Conservation (phyloP, 371 early-diverging fungal genomes). For the Mortierella sp. region DNA sequence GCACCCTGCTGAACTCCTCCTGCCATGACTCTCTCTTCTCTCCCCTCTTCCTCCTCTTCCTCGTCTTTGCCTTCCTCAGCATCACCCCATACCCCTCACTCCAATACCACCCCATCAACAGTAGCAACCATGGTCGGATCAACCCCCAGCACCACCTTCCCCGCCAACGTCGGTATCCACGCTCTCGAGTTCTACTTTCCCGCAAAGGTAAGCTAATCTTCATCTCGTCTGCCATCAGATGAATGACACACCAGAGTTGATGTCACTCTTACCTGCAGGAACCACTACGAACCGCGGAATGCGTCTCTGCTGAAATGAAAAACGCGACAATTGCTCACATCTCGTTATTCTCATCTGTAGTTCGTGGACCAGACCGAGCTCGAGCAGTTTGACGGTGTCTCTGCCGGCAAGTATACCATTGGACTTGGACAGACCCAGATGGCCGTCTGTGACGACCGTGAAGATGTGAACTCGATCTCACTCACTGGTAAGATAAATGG, state of each 20-base stretch:
- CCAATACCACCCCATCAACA: too few species aligned
- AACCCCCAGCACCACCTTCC: slow-evolving; percentile 56
- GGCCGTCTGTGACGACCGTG: slow-evolving; percentile 96
- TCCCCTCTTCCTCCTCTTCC: slow-evolving; percentile 9
- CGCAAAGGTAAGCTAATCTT: slow-evolving; percentile 27
- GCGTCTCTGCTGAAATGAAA: not conserved
- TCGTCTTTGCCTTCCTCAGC: slow-evolving; percentile 1
- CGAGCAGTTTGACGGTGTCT: slow-evolving; percentile 93
- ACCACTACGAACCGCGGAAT: too few species aligned
- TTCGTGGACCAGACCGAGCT: slow-evolving; percentile 89
- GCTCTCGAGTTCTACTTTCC: slow-evolving; percentile 97
- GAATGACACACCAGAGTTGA: not conserved
- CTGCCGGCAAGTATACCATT: slow-evolving; percentile 97
- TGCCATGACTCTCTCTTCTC: slow-evolving; percentile 7
- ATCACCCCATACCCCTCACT: slow-evolving; percentile 1
- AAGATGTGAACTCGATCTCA: slow-evolving; percentile 95
- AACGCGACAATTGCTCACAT: not conserved
- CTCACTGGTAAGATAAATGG: slow-evolving; percentile 79
- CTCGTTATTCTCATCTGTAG: slow-evolving; percentile 56
- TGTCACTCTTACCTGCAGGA: too few species aligned
- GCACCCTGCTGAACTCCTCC: not conserved
- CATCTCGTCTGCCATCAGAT: not conserved
- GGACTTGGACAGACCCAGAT: slow-evolving; percentile 96
- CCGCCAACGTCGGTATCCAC: slow-evolving; percentile 91
- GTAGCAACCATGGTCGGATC: slow-evolving; percentile 54